Evolutionary conservation across 139 green algal species (phyloP), one percentile per base, ranked within the genome.

Genomic region (Desmodesmus armatus): DNA sequence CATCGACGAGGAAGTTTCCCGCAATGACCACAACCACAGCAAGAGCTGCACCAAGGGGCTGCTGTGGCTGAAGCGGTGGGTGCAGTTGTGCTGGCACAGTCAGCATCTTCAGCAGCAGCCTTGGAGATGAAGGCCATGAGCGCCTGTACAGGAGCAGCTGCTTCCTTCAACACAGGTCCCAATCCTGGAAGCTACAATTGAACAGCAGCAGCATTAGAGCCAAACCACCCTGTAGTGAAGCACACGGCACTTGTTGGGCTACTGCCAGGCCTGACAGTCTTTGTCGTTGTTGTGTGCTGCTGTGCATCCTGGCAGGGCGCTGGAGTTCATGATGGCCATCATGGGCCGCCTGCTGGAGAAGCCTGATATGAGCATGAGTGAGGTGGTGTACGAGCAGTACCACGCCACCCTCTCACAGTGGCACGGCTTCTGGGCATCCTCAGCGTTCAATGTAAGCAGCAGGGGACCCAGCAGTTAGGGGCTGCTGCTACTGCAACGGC

Each of bases 381-480:
- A 85, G 2, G 90, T 86, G 6, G 92, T 91, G 4, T 85, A 51
- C 40, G 88, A 95, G 23, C 88, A 87, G 2, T 97, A 97, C 80
- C 81, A 89, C 15, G 74, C 77, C 1, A 96, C 93, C 2, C 77
- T 97, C n/a, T 88, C 92, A 55, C 78, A 88, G 37, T 97, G 86
- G 85, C 94, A 97, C 81, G 94, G 94, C 67, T 96, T 94, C 88
- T 89, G 96, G 3, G 93, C 90, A 1, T 94, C 91, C 5, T 89
- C 80, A 29, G 94, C 93, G 1, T 96, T 96, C 82, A 91, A 82
- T 21, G 87, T 96, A 33, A 73, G 51, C 53, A 65, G 5, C 51
- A 43, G 47, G 17, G 31, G 9, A 3, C 13, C 11, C 43, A 27
- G 43, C 43, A 69, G 60, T 55, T 4, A 9, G 65, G 5, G 3